phyloP scores from a whole-genome alignment of 2,329 filamentous ascomycete genomes.

The Pseudogymnoascus sp. region DNA sequence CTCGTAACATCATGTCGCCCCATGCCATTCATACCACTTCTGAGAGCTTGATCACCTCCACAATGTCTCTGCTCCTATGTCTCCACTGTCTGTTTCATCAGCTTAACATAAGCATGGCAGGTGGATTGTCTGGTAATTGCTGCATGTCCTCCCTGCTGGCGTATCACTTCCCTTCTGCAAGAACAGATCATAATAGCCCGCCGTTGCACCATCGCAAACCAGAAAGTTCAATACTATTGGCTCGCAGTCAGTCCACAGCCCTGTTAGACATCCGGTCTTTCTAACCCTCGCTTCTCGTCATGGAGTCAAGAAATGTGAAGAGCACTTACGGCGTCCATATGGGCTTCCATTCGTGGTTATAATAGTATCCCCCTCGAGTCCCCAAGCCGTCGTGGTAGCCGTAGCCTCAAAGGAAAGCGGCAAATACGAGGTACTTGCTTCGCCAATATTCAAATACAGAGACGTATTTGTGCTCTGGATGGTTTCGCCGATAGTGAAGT shows the following conservation, averaged over 20 bases:
- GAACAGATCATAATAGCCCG: conserved; percentile 41
- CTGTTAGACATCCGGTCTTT: background rate
- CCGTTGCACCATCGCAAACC: conserved; percentile 35
- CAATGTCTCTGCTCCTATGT: background rate
- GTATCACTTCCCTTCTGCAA: conserved; percentile 44
- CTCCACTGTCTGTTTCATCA: background rate
- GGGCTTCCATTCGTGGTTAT: conserved; percentile 37
- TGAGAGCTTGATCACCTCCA: background rate
- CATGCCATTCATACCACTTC: background rate
- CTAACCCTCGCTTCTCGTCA: background rate
- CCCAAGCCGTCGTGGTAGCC: conserved; percentile 40
- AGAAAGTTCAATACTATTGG: conserved; percentile 42
- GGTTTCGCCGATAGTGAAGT: conserved; percentile 40
- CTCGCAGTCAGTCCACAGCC: background rate
- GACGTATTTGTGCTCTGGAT: conserved; percentile 42
- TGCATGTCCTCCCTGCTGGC: conserved; percentile 41
- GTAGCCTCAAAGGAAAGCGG: conserved; percentile 38
- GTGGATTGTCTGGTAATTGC: conserved; percentile 47
- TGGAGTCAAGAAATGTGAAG: background rate
- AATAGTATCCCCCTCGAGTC: conserved; percentile 39
- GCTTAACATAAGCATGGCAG: conserved; percentile 25
- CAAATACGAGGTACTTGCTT: conserved; percentile 41
- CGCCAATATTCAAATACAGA: conserved; percentile 40
- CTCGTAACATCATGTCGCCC: background rate
- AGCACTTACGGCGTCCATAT: conserved; percentile 33